These are phyloP conservation scores for Salix purpurea DNA, from an alignment of 345 rosid genomes.

Conservation along the genomic window DNA sequence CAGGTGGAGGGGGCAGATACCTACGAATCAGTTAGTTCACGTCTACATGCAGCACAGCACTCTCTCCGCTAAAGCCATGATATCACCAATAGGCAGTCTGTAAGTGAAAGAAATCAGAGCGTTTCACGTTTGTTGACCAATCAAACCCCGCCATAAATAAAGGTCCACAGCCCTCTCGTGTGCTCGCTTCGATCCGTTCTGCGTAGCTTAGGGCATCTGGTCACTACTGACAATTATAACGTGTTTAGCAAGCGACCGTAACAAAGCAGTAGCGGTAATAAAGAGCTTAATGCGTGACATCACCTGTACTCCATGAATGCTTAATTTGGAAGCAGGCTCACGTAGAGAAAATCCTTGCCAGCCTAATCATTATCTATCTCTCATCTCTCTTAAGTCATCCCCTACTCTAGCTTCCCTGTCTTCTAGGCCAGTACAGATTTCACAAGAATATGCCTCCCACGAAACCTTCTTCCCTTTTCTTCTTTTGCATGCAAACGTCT, in stretches of 20 bases:
- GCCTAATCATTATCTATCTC: neutral
- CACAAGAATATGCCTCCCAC: neutral
- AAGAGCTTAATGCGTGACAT: conserved; percentile 23
- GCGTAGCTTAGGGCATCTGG: neutral
- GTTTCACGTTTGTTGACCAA: conserved; percentile 11
- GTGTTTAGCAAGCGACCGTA: conserved; percentile 28
- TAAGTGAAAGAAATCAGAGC: neutral
- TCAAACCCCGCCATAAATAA: neutral
- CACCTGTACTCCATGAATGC: conserved; percentile 23
- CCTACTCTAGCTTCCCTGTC: neutral
- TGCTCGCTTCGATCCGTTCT: neutral
- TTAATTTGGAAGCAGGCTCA: conserved; percentile 16
- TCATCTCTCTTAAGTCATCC: neutral
- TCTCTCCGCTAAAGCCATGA: conserved; percentile 10
- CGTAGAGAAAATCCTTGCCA: neutral
- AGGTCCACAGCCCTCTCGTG: conserved; percentile 6
- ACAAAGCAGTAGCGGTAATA: neutral
- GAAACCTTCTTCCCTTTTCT: neutral
- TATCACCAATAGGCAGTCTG: conserved; percentile 13
- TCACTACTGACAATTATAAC: conserved; percentile 13
- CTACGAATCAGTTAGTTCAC: neutral
- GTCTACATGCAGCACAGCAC: neutral
- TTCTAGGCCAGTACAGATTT: neutral
- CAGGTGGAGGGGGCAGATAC: conserved; percentile 7
- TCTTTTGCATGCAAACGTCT: too few species aligned